Evolutionary conservation across 2,329 filamentous ascomycete genomes (phyloP), one percentile per base, ranked within the genome.

Genomic region (Nemania diffusa): DNA sequence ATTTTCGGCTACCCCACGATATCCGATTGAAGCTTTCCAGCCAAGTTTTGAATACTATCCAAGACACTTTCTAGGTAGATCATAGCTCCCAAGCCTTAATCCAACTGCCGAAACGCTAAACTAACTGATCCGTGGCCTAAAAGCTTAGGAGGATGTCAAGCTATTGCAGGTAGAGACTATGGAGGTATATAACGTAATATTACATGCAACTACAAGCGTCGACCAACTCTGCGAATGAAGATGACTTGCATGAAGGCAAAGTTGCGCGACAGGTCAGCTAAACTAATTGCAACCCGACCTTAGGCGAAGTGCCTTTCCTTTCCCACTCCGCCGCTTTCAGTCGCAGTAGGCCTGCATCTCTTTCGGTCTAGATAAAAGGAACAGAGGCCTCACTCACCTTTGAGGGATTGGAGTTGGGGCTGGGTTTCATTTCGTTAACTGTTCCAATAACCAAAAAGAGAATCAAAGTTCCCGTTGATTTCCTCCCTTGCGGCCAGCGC

Each of bases 1-100:
- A 52, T 48, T 32, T 37, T 11, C 11, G 9, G 17, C 13, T n/a
- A 32, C 17, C 51, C 52, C 52, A 57, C 51, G 22, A 27, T 29
- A 34, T 44, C 46, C 34, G 53, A 53, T 58, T 27, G 46, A 58
- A 53, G 53, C 55, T 58, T 53, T 48, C 15, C 2, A 34, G 60
- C 59, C 59, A 62, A 62, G 59, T 40, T 40, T 13, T 40, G 34
- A 34, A 34, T 5, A 26, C 15, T 44, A n/a, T 44, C 7, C 15
- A 44, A 44, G 15, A 8, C 40, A 44, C 17, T 34, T 34, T 34
- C 32, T 34, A 34, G 11, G 32, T 34, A 34, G 32, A 11, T 11
- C 32, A 34, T 5, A 34, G 32, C 32, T 34, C 32, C 11, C 34
- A 40, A 40, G 42, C 5, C 17, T 20, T 46, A 5, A 6, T 5